Conservation (phyloP, 1,284 basidiomycete species). For the Ustilago crameri region DNA sequence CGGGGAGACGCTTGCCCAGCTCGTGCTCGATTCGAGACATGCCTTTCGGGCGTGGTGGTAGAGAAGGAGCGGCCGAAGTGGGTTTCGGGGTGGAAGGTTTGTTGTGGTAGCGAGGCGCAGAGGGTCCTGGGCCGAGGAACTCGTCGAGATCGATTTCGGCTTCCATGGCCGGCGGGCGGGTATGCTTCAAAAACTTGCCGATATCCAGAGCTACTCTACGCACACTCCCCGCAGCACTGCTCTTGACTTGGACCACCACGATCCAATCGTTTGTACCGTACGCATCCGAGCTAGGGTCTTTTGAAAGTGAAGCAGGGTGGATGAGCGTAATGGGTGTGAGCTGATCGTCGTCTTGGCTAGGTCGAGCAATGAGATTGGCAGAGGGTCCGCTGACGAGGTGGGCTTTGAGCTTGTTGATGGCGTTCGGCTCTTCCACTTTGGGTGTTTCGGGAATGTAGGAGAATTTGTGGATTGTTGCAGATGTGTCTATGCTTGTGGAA, state of each 20-base stretch:
- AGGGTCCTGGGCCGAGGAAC: conserved; percentile 47
- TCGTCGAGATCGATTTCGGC: conserved; percentile 49
- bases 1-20: conserved; percentile 48
- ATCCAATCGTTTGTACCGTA: conserved; percentile 59
- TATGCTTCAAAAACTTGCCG: conserved; percentile 47
- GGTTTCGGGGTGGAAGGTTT: conserved; percentile 9
- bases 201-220: conserved; percentile 54
- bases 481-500: background rate
- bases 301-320: conserved; percentile 48
- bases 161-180: conserved; percentile 28
- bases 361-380: conserved; percentile 48
- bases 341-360: conserved; percentile 41
- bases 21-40: conserved; percentile 61
- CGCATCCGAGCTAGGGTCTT: conserved; percentile 40
- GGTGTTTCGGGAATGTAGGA: conserved; percentile 33
- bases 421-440: conserved; percentile 40
- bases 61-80: background rate
- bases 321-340: conserved; percentile 54
- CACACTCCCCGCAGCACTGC: conserved; percentile 52
- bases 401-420: conserved; percentile 41
- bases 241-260: conserved; percentile 60
- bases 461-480: conserved; percentile 18
- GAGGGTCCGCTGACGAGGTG: conserved; percentile 47
- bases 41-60: conserved; percentile 50
- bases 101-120: conserved; percentile 23